Evolutionary conservation across 192 early-diverging fungal genomes (phyloP).

Genomic region (Phycomyces blakesleeanus): DNA sequence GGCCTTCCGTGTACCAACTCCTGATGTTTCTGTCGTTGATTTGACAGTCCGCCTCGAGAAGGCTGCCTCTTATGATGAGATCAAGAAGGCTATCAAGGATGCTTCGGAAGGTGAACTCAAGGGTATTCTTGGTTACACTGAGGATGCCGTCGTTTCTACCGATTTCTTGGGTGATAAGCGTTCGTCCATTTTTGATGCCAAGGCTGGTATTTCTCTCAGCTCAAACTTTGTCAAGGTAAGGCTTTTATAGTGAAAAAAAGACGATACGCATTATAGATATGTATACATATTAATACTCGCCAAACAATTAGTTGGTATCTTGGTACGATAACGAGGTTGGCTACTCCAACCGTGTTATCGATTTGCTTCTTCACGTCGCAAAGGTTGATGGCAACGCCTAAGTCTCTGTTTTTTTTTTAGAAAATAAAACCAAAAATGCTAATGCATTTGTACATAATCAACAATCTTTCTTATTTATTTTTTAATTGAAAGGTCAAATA

Average conservation of each 20-base stretch:
- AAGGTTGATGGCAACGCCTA: constrained; percentile 16
- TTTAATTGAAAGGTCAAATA: not conserved
- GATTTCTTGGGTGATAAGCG: constrained; percentile 91
- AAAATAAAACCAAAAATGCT: too few relatives aligned
- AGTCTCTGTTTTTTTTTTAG: too few relatives aligned
- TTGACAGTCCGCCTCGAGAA: constrained; percentile 90
- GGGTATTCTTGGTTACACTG: constrained; percentile 90
- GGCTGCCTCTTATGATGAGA: constrained; percentile 86
- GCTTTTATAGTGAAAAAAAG: not conserved
- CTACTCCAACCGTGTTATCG: constrained; percentile 86
- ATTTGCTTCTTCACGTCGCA: constrained; percentile 77
- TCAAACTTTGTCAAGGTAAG: constrained; percentile 88
- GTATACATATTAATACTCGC: too few relatives aligned
- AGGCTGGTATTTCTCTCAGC: constrained; percentile 93
- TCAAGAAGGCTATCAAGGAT: constrained; percentile 85
- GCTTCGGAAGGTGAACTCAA: constrained; percentile 72
- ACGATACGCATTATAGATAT: too few relatives aligned
- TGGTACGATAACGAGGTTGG: constrained; percentile 93
- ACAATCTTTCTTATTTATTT: too few relatives aligned
- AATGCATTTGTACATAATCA: too few relatives aligned
- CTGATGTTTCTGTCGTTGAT: constrained; percentile 97
- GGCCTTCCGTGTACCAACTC: constrained; percentile 94
- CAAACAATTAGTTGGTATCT: constrained; percentile 52
- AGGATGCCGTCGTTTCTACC: constrained; percentile 92
- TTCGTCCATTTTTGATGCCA: constrained; percentile 94